These are phyloP conservation scores for Agaricus subrufescens DNA, from an alignment of 768 basidiomycete genomes.

Conservation along the genomic window DNA sequence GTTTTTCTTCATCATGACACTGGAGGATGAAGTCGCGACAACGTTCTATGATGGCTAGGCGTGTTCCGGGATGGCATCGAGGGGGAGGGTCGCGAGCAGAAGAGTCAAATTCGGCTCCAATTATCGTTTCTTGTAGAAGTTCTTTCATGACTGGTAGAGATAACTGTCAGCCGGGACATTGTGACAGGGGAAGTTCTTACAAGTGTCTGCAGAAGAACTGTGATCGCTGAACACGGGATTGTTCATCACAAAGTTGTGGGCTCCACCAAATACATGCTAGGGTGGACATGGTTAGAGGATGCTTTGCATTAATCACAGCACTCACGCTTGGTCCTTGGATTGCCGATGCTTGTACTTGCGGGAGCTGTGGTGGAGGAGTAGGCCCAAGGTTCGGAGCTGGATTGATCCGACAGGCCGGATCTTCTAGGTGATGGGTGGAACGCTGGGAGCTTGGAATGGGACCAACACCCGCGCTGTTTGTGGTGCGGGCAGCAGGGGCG, in stretches of 20 bases:
- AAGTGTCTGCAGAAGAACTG: background rate
- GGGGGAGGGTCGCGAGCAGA: background rate
- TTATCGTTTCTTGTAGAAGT: background rate
- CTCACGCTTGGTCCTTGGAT: no score
- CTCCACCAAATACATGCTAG: background rate
- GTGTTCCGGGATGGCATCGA: background rate
- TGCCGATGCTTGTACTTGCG: no score
- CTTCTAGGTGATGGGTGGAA: no score
- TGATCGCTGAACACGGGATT: background rate
- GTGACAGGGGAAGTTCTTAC: background rate
- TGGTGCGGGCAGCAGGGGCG: no score
- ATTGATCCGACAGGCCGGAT: no score
- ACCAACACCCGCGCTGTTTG: no score
- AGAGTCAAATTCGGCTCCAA: background rate
- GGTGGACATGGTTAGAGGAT: no score
- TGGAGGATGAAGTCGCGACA: background rate
- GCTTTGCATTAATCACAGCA: no score
- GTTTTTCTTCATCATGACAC: no score
- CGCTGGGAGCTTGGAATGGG: no score
- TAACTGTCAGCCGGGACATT: background rate
- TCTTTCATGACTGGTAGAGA: background rate
- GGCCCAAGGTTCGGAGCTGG: background rate
- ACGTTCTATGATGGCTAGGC: background rate
- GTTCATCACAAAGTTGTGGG: background rate
- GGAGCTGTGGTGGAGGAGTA: background rate